Evolutionary conservation across 1,139 yeast genomes (phyloP).

Genomic region (Taiozyma sp.): DNA sequence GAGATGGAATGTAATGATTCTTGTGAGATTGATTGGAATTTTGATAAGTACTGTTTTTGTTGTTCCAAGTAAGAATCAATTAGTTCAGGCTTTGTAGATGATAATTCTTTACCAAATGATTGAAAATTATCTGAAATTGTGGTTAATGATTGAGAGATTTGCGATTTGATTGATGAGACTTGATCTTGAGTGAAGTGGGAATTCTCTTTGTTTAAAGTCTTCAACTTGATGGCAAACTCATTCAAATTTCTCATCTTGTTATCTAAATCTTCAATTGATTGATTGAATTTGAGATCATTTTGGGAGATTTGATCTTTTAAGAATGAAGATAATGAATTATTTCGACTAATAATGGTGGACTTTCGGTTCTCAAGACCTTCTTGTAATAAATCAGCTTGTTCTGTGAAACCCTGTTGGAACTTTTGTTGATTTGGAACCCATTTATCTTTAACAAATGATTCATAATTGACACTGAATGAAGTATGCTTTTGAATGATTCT

Average conservation of each 20-base stretch:
- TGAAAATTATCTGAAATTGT: constrained; percentile 4
- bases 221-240: constrained; percentile 7
- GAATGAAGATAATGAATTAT: not conserved
- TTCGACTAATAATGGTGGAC: not conserved
- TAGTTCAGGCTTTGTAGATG: constrained; percentile 13
- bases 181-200: constrained; percentile 1
- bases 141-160: not conserved
- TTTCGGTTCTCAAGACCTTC: not conserved
- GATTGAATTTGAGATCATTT: constrained; percentile 1
- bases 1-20: not conserved
- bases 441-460: constrained; percentile 9
- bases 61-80: constrained; percentile 13
- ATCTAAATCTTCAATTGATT: constrained; percentile 2
- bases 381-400: constrained; percentile 3
- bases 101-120: constrained; percentile 12
- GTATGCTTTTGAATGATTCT: constrained; percentile 8
- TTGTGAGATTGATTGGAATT: constrained; percentile 4
- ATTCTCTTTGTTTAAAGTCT: constrained; percentile 9
- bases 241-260: constrained; percentile 9
- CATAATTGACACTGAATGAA: constrained; percentile 12
- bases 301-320: not conserved
- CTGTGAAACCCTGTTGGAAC: constrained; percentile 6
- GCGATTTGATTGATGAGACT: not conserved
- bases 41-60: constrained; percentile 8
- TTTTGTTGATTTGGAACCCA: constrained; percentile 14